Evolutionary conservation across 2,329 filamentous ascomycete species (phyloP).

Genomic region (Neoascochyta sp.): DNA sequence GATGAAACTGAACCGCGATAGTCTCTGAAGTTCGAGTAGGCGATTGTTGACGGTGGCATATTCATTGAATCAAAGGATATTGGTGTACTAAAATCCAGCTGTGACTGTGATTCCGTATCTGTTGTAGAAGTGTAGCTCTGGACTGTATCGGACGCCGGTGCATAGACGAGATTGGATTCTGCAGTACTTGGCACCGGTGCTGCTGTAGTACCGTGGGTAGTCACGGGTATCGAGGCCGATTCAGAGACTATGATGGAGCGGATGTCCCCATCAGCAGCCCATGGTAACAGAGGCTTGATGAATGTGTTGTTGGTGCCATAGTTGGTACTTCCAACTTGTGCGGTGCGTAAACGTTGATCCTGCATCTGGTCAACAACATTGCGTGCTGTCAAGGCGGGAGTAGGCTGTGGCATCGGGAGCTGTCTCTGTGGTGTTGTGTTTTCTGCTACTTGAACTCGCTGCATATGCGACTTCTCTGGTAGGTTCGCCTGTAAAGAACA

Average conservation of each 20-base stretch:
- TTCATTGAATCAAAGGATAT: constrained; percentile 20
- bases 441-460: constrained; percentile 12
- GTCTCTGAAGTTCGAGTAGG: constrained; percentile 16
- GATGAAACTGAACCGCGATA: too few relatives aligned
- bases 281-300: constrained; percentile 24
- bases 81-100: constrained; percentile 26
- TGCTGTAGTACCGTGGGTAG: constrained; percentile 6
- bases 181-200: constrained; percentile 4
- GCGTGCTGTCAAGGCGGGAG: constrained; percentile 18
- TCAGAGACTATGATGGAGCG: constrained; percentile 5
- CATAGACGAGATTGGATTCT: too few relatives aligned
- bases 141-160: too few relatives aligned
- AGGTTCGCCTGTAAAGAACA: constrained; percentile 26
- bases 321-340: too few relatives aligned
- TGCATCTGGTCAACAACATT: constrained; percentile 32
- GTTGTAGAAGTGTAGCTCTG: constrained; percentile 7
- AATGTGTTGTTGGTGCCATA: too few relatives aligned
- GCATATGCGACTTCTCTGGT: constrained; percentile 21
- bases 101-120: constrained; percentile 8
- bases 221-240: constrained; percentile 9
- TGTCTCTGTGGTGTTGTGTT: constrained; percentile 22
- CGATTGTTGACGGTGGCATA: constrained; percentile 11
- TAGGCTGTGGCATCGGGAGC: constrained; percentile 33
- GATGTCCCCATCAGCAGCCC: constrained; percentile 14
- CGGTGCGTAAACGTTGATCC: constrained; percentile 28